Evolutionary conservation across 495 filamentous ascomycete genomes (phyloP).

Genomic region (Melanomma pulvis-pyrius): DNA sequence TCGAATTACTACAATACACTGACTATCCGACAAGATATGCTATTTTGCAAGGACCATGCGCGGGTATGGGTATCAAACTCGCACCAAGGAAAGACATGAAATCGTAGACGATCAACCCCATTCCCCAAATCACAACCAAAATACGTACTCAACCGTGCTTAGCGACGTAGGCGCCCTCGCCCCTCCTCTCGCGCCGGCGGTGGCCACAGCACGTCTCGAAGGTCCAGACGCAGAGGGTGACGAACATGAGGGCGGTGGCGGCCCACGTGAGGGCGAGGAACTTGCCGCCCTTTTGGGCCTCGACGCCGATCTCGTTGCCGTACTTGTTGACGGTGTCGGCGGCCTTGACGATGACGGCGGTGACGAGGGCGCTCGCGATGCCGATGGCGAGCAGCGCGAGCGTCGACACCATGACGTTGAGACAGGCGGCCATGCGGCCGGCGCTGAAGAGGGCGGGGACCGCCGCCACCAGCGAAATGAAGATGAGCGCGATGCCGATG

Average conservation of each 20-base stretch:
- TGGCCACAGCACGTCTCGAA: slow-evolving; percentile 39
- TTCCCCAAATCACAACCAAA: neutral
- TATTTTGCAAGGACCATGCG: too few relatives aligned
- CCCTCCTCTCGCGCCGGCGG: slow-evolving; percentile 17
- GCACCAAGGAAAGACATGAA: neutral
- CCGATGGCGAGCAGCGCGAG: slow-evolving; percentile 52
- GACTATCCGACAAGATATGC: too few relatives aligned
- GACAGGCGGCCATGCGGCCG: slow-evolving; percentile 46
- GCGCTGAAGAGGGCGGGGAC: slow-evolving; percentile 48
- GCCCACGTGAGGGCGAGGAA: slow-evolving; percentile 67
- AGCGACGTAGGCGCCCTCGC: neutral
- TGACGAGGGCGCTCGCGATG: slow-evolving; percentile 68
- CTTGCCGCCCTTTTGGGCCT: slow-evolving; percentile 56
- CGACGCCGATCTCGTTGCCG: slow-evolving; percentile 57
- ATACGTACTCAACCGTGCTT: neutral
- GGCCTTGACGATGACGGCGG: slow-evolving; percentile 60
- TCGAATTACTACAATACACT: too few relatives aligned
- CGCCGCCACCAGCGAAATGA: slow-evolving; percentile 57
- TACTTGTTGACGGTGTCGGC: slow-evolving; percentile 61
- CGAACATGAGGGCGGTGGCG: slow-evolving; percentile 54
- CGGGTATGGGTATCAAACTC: too few relatives aligned
- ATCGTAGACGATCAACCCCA: neutral
- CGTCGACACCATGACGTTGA: slow-evolving; percentile 51
- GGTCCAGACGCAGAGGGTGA: slow-evolving; percentile 49
- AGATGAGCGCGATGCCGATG: slow-evolving; percentile 61